Base-by-base conservation (phyloP, 306 rosid genomes). In the Ammopiptanthus mongolicus region DNA sequence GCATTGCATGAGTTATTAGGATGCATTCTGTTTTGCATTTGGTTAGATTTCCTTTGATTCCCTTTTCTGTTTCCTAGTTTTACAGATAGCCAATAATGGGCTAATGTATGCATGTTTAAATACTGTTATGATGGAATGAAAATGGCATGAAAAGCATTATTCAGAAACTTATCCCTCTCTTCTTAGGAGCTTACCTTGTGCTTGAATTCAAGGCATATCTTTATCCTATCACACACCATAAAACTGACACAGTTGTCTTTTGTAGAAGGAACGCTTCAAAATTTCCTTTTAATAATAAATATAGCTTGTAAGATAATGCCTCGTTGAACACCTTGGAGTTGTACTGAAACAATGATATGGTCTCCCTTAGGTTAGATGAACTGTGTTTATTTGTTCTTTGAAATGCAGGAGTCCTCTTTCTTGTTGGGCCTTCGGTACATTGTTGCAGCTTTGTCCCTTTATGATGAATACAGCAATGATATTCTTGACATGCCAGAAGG, bases 401-500 rank as follows among this genome's bases (percentile, higher is more conserved):
- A 84, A 73, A 78, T 78, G 44, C 87, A 96, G 99, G 99, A 96
- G 74, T 89, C 90, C 71, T 96, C 98, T 17, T 47, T 96, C 67
- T 46, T 78, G 77, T 69, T 75, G 10, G 99, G 98, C 64, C 88
- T 96, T 51, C 63, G 82, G 17, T 96, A 79, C 62, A 83, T 83
- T 37, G 53, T 90, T 69, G 91, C 99, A n/a, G 89, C 98, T 66
- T 75, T 96, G 81, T 65, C 99, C 70, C 80, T 96, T 56, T 96
- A 90, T 67, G 99, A 96, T 74, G 99, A 96, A 84, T 89, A 96
- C 85, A 84, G 92, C 91, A 96, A 90, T 75, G 99, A 96, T 69
- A 63, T 92, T 80, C 96, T 96, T 21, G 97, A 87, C 83, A 92
- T 96, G 99, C 92, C 83, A 10, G 98, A 96, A 85, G 97, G 98